phyloP scores from a whole-genome alignment of 2,329 filamentous ascomycete species.

The Graphiopsis chlorocephala region DNA sequence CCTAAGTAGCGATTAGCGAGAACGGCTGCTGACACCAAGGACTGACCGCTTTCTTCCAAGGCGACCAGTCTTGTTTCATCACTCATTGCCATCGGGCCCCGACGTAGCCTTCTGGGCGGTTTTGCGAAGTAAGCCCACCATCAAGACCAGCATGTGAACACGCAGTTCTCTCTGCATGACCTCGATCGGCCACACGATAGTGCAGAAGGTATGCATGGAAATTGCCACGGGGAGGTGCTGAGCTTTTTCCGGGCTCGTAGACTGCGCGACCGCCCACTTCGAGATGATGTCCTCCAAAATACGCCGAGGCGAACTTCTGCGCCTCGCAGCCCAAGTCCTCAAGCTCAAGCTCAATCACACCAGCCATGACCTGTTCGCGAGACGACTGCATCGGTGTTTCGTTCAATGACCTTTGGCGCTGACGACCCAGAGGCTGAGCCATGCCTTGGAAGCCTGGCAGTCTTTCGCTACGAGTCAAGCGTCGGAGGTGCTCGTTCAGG shows the following conservation, averaged over 20 bases:
- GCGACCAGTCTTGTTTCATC: background rate
- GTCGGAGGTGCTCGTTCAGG: background rate
- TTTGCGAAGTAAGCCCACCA: background rate
- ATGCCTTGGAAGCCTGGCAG: no score
- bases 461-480: background rate
- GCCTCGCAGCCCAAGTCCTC: no score
- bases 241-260: no score
- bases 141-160: background rate
- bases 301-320: no score
- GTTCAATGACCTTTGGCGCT: no score
- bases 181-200: background rate
- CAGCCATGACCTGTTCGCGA: no score
- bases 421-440: no score
- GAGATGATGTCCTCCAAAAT: no score
- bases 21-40: background rate
- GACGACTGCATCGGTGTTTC: no score
- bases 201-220: background rate
- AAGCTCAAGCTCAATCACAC: no score
- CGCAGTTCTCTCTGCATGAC: background rate
- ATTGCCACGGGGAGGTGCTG: background rate
- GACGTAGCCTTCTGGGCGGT: background rate
- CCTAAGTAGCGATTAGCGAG: background rate
- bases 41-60: background rate
- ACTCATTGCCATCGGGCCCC: background rate
- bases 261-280: no score